Percentiles rank a stretch among this genome's conserved stretches.
Evolutionary conservation across 257 asterid genomes (phyloP).

Genomic region (Gynochthodes officinalis): DNA sequence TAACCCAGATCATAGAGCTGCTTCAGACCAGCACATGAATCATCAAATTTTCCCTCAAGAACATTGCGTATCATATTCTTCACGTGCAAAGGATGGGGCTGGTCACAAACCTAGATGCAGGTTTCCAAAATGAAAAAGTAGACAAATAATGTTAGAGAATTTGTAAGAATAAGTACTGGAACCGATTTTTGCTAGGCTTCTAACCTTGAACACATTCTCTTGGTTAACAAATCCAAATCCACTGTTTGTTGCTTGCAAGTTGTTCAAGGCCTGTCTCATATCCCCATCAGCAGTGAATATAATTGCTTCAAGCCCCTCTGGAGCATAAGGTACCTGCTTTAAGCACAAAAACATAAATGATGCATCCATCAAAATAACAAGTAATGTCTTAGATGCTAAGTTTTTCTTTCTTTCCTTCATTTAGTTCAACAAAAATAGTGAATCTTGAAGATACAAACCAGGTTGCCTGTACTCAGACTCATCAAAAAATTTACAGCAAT

Average conservation of each 20-base stretch:
- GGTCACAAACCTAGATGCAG: constrained; percentile 78
- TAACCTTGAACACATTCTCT: constrained; percentile 97
- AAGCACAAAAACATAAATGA: not conserved
- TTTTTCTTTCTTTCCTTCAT: not conserved
- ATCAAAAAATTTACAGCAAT: not conserved
- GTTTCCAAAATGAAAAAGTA: constrained; percentile 2
- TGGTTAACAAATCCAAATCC: constrained; percentile 96
- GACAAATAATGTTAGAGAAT: not conserved
- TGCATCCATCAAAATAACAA: not conserved
- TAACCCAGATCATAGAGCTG: constrained; percentile 92
- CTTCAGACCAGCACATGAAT: constrained; percentile 85
- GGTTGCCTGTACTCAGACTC: too few species aligned
- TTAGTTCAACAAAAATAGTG: not conserved
- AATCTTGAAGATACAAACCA: not conserved
- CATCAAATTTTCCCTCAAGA: constrained; percentile 86
- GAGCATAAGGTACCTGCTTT: constrained; percentile 81
- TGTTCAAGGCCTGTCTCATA: constrained; percentile 95
- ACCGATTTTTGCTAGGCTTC: not conserved
- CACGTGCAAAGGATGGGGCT: constrained; percentile 96
- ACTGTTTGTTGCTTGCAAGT: constrained; percentile 95
- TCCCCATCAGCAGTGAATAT: constrained; percentile 99
- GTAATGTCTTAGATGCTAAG: not conserved
- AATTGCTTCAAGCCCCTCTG: constrained; percentile 97
- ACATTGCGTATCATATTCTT: constrained; percentile 87
- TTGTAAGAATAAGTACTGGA: not conserved